Percentiles rank a stretch among this genome's conserved stretches.
These are phyloP conservation scores for Xylaria intraflava DNA, from an alignment of 495 filamentous ascomycete genomes.

Conservation along the genomic window DNA sequence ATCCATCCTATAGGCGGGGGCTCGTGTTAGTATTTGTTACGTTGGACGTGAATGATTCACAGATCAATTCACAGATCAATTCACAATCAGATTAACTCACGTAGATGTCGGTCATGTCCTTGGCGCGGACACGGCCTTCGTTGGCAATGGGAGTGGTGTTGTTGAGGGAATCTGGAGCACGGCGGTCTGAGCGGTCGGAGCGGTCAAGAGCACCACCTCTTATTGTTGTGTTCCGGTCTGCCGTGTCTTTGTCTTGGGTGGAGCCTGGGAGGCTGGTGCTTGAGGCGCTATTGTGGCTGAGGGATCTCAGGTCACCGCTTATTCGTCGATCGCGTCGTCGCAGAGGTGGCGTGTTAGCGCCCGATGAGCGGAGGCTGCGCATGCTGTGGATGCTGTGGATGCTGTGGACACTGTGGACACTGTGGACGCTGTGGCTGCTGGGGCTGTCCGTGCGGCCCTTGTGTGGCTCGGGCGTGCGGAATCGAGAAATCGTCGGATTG, in stretches of 20 bases:
- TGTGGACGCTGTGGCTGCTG: constrained; percentile 46
- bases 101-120: constrained; percentile 88
- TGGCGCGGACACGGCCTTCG: constrained; percentile 76
- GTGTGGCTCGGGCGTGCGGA: constrained; percentile 51
- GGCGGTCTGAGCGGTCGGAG: constrained; percentile 21
- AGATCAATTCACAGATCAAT: not conserved
- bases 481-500: constrained; percentile 46
- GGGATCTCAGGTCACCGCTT: constrained; percentile 74
- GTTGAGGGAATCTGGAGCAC: constrained; percentile 39
- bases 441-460: constrained; percentile 53
- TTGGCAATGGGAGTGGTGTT: constrained; percentile 62
- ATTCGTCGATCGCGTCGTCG: constrained; percentile 65
- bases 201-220: not conserved
- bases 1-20: constrained; percentile 66
- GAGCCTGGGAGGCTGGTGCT: constrained; percentile 15
- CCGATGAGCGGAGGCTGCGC: constrained; percentile 20
- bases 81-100: constrained; percentile 52
- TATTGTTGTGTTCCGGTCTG: not conserved
- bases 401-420: not conserved
- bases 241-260: not conserved
- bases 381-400: not conserved
- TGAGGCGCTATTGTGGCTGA: constrained; percentile 36
- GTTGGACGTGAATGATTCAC: no score
- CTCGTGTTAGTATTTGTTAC: not conserved
- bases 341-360: constrained; percentile 53